Base-by-base conservation (phyloP, 768 basidiomycete species). In the Chiua virens region DNA sequence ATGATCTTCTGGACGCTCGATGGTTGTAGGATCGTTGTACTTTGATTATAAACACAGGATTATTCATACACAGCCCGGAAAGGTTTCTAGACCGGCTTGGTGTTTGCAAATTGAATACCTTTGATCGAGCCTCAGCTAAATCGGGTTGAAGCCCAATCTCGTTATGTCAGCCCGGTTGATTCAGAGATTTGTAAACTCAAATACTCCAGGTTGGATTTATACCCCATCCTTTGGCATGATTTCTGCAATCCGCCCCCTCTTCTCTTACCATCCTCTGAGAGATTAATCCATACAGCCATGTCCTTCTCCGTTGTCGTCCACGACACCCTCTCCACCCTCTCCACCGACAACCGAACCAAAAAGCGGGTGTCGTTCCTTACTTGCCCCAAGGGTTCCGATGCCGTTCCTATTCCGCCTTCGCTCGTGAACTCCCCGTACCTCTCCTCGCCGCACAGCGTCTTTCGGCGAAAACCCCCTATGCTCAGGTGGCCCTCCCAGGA, bases 331-430 rank as follows among this genome's bases (percentile, higher is more conserved):
- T 21, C 60, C 53, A 45, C 57, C 0, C 8, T 59, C 5, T 21
- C 60, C 8, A 17, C 22, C 28, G n/a, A 22, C 46, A 20, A 25
- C 46, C 46, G 22, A 18, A 25, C 46, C 21, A 58, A 48, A 42
- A 60, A 39, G 44, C 59, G 70, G 27, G 59, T 68, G 2, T 39
- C 51, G 8, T 28, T 59, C 8, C 52, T 69, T 23, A 44, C 51
- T 3, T 40, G 55, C 32, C 41, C 52, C 32, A 56, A 42, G 21
- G 72, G 64, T 36, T 63, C 69, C 5, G 68, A 71, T 25, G 60
- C 72, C 43, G 58, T 71, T n/a, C 84, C 81, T 28, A 74, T 85
- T 2, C 84, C 84, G 0, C 84, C 84, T 5, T 78, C 82, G 0
- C 75, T 86, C 35, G 63, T 75, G 23, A 66, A 78, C 27, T 85